Percentiles rank a stretch among this genome's conserved stretches.
phyloP scores from a whole-genome alignment of 2,329 filamentous ascomycete species.

The Epichloe brachyelytri region DNA sequence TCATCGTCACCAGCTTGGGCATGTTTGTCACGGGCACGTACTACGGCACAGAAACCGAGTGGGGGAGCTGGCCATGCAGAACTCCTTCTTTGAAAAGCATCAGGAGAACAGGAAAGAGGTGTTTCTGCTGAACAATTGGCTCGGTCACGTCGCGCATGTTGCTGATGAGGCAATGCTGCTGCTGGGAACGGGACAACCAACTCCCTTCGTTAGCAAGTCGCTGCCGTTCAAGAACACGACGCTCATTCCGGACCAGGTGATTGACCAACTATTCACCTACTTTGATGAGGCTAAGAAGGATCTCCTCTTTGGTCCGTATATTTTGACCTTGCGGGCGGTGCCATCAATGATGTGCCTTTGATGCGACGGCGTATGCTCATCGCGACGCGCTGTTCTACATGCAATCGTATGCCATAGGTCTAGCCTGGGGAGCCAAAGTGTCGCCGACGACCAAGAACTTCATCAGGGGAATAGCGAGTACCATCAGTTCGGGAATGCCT shows the following conservation, averaged over 20 bases:
- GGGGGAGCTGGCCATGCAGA: background rate
- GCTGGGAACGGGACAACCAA: background rate
- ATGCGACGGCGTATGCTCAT: background rate
- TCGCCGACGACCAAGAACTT: background rate
- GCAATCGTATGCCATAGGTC: background rate
- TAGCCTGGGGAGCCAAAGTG: background rate
- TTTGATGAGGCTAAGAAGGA: background rate
- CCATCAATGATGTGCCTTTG: background rate
- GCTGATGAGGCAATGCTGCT: background rate
- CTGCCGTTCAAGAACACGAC: background rate
- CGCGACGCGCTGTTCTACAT: background rate
- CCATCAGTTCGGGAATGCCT: background rate
- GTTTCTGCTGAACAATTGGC: background rate
- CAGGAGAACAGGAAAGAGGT: background rate
- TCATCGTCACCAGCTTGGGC: background rate
- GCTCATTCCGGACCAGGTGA: background rate
- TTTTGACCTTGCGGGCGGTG: background rate
- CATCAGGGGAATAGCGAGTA: background rate
- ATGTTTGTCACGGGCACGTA: background rate
- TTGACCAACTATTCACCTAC: background rate
- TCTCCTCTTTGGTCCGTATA: background rate
- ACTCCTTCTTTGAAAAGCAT: background rate
- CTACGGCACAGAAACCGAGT: background rate
- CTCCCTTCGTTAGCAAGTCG: background rate
- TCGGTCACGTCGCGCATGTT: background rate